Conservation (phyloP, 169 alveolate species). For the Amoebophrya sp. region DNA sequence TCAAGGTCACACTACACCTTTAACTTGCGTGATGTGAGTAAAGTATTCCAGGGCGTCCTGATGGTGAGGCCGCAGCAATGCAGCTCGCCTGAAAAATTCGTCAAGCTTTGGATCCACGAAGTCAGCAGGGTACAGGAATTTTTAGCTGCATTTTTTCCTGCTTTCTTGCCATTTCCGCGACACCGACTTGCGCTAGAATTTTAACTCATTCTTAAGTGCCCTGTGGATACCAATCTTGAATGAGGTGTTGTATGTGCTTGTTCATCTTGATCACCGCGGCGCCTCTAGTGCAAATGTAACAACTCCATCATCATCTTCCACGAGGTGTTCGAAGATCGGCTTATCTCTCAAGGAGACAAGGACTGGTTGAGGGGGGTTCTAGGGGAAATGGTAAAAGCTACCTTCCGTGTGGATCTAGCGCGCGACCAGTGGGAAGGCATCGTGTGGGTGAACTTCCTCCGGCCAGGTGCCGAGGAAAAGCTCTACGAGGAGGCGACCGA, state of each 20-base stretch:
- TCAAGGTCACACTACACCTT: constrained; percentile 86
- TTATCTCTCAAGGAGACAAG: constrained; percentile 71
- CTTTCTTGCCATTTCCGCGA: no score
- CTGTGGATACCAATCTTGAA: no score
- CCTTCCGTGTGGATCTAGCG: constrained; percentile 66
- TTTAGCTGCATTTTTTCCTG: no score
- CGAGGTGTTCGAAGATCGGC: constrained; percentile 87
- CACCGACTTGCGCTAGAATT: no score
- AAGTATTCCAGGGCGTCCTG: constrained; percentile 77
- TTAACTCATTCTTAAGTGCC: no score
- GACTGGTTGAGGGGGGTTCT: constrained; percentile 57
- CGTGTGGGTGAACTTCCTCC: constrained; percentile 53
- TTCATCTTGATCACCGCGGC: no score
- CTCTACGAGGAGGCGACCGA: constrained; percentile 67
- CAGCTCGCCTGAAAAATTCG: constrained; percentile 71
- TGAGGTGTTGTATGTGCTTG: no score
- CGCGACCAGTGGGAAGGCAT: constrained; percentile 53
- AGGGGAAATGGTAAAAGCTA: not conserved
- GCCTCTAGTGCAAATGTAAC: no score
- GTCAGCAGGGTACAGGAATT: no score
- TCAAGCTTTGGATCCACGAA: constrained; percentile 88
- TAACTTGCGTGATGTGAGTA: constrained; percentile 86
- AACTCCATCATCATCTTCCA: no score
- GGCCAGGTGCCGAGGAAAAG: constrained; percentile 60
- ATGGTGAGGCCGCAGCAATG: constrained; percentile 63